These are phyloP conservation scores for Dioscorea dumetorum DNA, from an alignment of 106 monocot genomes.

Conservation along the genomic window DNA sequence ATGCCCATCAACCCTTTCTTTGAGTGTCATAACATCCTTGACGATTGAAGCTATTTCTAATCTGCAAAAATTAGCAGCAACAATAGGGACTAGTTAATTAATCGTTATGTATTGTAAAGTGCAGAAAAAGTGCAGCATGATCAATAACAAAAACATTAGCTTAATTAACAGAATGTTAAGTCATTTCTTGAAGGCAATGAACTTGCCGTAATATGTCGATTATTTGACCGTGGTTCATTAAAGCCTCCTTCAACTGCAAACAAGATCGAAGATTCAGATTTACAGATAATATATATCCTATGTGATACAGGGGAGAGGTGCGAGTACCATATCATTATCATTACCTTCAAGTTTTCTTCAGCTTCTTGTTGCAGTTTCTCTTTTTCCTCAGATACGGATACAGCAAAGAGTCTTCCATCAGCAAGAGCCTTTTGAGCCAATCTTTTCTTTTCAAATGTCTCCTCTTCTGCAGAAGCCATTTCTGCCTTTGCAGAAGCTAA, in stretches of 20 bases:
- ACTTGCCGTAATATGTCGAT: slow-evolving; percentile 82
- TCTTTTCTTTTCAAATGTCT: slow-evolving; percentile 43
- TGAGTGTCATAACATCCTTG: slow-evolving; percentile 61
- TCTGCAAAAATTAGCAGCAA: slow-evolving; percentile 23
- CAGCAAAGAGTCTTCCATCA: slow-evolving; percentile 55
- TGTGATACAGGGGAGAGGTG: neutral
- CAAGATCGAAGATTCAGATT: neutral
- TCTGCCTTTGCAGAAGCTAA: slow-evolving; percentile 43
- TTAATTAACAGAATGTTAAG: no score
- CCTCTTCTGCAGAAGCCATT: slow-evolving; percentile 40
- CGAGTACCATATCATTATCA: neutral
- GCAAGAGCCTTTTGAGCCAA: slow-evolving; percentile 26
- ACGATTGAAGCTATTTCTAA: slow-evolving; percentile 70
- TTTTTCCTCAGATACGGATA: slow-evolving; percentile 45
- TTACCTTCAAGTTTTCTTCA: slow-evolving; percentile 76
- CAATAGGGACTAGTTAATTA: no score
- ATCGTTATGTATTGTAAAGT: no score
- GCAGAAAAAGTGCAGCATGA: no score
- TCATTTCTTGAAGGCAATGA: neutral
- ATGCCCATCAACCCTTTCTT: slow-evolving; percentile 46
- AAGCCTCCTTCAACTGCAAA: slow-evolving; percentile 76
- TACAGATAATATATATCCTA: neutral
- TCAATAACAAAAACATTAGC: no score
- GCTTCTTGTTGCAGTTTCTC: slow-evolving; percentile 55
- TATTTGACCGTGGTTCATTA: slow-evolving; percentile 56